Evolutionary conservation across 371 early-diverging fungal species (phyloP).

Genomic region (Basidiobolus heterosporus): DNA sequence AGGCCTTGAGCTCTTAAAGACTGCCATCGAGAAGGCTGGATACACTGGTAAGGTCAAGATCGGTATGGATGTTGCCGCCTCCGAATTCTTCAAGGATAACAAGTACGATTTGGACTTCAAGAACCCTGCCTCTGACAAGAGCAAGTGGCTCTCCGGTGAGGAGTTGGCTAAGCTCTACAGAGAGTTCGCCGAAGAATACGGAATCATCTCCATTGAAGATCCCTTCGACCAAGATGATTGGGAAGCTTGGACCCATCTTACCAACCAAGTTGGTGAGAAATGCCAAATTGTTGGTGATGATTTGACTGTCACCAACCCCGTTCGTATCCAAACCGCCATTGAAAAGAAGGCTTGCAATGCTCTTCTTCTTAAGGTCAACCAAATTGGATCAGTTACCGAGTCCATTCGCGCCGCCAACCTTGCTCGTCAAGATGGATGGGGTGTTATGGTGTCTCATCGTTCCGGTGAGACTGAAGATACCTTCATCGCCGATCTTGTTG

Average conservation of each 20-base stretch:
- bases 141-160: constrained; percentile 53
- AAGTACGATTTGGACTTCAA: constrained; percentile 96
- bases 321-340: constrained; percentile 75
- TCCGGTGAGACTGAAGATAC: constrained; percentile 98
- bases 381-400: constrained; percentile 96
- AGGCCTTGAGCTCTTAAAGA: constrained; percentile 82
- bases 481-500: constrained; percentile 95
- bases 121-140: constrained; percentile 68
- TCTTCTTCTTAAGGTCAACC: constrained; percentile 97
- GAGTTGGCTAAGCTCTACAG: constrained; percentile 75
- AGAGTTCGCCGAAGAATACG: constrained; percentile 74
- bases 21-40: constrained; percentile 82
- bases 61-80: constrained; percentile 97
- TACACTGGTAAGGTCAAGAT: constrained; percentile 91
- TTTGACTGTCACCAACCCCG: constrained; percentile 95
- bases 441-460: constrained; percentile 98
- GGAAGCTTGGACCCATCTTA: constrained; percentile 76
- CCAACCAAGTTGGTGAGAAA: constrained; percentile 32
- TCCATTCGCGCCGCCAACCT: constrained; percentile 73
- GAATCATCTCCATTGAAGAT: constrained; percentile 95
- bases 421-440: constrained; percentile 76
- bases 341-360: constrained; percentile 91
- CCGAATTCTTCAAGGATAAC: constrained; percentile 88
- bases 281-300: constrained; percentile 97
- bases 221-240: constrained; percentile 99